Evolutionary conservation across 129 eudicot genomes (phyloP).

Genomic region (Smallanthus sonchifolius): DNA sequence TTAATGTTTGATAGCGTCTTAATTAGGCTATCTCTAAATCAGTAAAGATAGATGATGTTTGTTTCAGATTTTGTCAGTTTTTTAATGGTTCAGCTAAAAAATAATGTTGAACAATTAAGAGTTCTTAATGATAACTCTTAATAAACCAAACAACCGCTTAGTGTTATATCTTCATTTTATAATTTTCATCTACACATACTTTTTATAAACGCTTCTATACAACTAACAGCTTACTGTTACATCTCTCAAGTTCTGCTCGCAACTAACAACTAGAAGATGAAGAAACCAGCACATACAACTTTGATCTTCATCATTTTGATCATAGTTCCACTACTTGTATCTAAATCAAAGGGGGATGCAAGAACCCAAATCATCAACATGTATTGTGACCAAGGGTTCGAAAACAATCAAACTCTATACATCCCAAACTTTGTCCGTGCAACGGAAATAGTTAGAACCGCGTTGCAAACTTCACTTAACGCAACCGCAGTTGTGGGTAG

Average conservation of each 20-base stretch:
- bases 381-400: conserved; percentile 28
- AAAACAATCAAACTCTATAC: conserved; percentile 37
- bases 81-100: no score
- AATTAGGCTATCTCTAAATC: no score
- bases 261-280: conserved; percentile 9
- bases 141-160: no score
- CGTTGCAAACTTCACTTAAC: conserved; percentile 40
- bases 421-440: conserved; percentile 49
- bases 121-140: no score
- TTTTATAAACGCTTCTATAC: no score
- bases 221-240: not conserved
- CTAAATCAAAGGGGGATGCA: conserved; percentile 45
- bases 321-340: conserved; percentile 26
- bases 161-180: no score
- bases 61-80: no score
- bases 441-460: conserved; percentile 51
- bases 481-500: conserved; percentile 48
- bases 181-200: not conserved
- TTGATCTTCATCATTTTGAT: conserved; percentile 12
- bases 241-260: not conserved
- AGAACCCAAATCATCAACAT: conserved; percentile 43
- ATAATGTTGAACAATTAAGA: no score
- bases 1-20: no score
- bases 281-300: not conserved
- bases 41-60: no score